A percentile compares a stretch with the other conserved stretches of the same genome.
These are phyloP conservation scores for Tulasnella sp. DNA, from an alignment of 768 basidiomycete genomes.

Conservation along the genomic window DNA sequence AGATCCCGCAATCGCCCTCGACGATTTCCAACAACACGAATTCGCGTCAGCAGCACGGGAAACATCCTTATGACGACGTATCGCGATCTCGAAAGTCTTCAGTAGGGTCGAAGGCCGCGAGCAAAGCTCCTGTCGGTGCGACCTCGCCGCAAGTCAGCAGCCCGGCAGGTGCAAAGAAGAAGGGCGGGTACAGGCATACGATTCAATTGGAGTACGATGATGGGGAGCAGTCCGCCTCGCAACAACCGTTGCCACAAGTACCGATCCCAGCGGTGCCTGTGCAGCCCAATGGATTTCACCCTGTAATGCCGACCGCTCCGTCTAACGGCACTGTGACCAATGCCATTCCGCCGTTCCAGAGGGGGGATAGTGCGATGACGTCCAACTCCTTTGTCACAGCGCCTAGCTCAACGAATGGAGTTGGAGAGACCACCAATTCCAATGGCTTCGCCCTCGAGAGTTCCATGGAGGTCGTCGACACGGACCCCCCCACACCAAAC, in stretches of 20 bases:
- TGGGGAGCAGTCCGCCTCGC: slow-evolving; percentile 29
- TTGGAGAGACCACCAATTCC: slow-evolving; percentile 22
- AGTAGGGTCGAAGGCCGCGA: slow-evolving; percentile 16
- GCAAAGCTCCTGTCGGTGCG: slow-evolving; percentile 16
- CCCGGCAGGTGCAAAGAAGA: slow-evolving; percentile 31
- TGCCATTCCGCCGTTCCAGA: too few relatives aligned
- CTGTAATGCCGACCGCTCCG: too few relatives aligned
- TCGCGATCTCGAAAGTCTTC: slow-evolving; percentile 16
- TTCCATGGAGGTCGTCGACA: neutral
- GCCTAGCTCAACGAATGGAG: slow-evolving; percentile 19
- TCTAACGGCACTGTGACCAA: too few relatives aligned
- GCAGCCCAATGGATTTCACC: too few relatives aligned
- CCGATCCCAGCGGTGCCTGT: neutral
- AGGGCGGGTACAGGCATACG: slow-evolving; percentile 66
- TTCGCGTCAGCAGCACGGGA: neutral
- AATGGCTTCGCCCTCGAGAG: slow-evolving; percentile 19
- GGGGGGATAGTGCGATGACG: neutral
- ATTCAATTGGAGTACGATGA: slow-evolving; percentile 94
- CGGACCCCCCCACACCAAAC: neutral
- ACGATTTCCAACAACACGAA: neutral
- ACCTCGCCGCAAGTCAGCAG: slow-evolving; percentile 21
- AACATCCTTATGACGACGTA: slow-evolving; percentile 9
- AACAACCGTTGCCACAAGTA: slow-evolving; percentile 13
- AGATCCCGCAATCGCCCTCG: neutral
- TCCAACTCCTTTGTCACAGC: slow-evolving; percentile 13